Evolutionary conservation across 2,329 filamentous ascomycete species (phyloP).

Genomic region (Colletotrichum orchidophilum): DNA sequence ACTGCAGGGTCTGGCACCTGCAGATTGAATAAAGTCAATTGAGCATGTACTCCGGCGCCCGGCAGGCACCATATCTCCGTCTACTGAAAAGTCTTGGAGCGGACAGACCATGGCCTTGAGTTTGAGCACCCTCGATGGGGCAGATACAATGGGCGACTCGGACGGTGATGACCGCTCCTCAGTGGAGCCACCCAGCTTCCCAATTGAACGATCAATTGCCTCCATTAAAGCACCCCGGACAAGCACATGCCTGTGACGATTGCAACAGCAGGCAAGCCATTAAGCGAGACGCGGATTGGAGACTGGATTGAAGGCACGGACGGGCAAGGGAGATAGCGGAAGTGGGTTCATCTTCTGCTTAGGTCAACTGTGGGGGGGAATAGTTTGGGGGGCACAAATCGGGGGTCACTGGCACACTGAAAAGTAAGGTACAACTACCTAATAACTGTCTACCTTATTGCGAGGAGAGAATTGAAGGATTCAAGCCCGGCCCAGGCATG

Average conservation of each 20-base stretch:
- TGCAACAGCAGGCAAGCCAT: neutral
- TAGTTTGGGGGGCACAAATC: neutral
- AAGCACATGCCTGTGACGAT: constrained; percentile 15
- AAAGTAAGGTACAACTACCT: neutral
- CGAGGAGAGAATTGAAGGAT: neutral
- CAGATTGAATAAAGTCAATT: constrained; percentile 1
- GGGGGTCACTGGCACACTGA: neutral
- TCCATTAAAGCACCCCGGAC: constrained; percentile 19
- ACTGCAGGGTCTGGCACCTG: neutral
- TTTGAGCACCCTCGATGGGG: neutral
- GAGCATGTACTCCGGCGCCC: neutral
- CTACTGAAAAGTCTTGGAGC: neutral
- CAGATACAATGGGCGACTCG: neutral
- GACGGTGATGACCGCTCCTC: neutral
- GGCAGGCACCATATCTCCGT: neutral
- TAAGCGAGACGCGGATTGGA: neutral
- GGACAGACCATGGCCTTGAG: neutral
- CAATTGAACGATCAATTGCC: neutral
- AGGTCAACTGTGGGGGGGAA: neutral
- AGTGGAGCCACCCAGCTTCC: neutral
- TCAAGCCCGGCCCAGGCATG: neutral
- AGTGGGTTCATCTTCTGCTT: neutral
- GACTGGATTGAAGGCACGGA: neutral
- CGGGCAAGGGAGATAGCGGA: constrained; percentile 2
- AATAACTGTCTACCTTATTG: too few species aligned